Conservation (phyloP, 2,329 filamentous ascomycete genomes). For the Amauroascus niger region DNA sequence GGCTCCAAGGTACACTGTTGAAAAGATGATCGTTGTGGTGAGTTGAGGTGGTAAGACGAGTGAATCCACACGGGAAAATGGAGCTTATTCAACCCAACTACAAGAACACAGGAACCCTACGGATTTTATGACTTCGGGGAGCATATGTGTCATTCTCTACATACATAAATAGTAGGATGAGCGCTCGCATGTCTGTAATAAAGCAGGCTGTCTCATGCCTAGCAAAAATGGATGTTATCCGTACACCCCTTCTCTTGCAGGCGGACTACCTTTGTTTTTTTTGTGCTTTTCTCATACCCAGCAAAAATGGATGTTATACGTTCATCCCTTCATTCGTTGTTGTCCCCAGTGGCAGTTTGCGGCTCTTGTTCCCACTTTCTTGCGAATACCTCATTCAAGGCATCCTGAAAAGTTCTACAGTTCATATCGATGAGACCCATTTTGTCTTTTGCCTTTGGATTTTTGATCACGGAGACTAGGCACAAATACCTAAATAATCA, state of each 20-base stretch:
- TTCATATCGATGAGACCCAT: slow-evolving; percentile 59
- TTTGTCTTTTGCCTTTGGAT: slow-evolving; percentile 54
- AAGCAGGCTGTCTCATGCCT: background rate
- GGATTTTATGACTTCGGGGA: background rate
- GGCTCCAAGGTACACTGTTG: background rate
- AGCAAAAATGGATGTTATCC: background rate
- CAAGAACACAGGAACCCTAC: no score
- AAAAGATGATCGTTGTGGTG: background rate
- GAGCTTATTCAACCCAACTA: no score
- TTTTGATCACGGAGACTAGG: slow-evolving; percentile 55
- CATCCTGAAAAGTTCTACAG: slow-evolving; percentile 53
- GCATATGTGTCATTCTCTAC: background rate
- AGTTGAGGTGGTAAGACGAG: background rate
- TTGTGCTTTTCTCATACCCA: slow-evolving; percentile 9
- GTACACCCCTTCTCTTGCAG: background rate
- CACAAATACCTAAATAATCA: slow-evolving; percentile 47
- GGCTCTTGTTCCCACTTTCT: slow-evolving; percentile 35
- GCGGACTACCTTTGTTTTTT: background rate
- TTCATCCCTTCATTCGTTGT: background rate
- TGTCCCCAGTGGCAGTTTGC: background rate
- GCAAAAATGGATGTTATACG: no score
- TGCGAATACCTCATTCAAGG: slow-evolving; percentile 52
- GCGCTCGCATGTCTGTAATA: background rate
- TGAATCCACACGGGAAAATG: no score
- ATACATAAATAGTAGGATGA: background rate